Percentiles rank a stretch among this genome's conserved stretches.
phyloP scores from a whole-genome alignment of 331 rosid genomes.

The Rosa hybrid region DNA sequence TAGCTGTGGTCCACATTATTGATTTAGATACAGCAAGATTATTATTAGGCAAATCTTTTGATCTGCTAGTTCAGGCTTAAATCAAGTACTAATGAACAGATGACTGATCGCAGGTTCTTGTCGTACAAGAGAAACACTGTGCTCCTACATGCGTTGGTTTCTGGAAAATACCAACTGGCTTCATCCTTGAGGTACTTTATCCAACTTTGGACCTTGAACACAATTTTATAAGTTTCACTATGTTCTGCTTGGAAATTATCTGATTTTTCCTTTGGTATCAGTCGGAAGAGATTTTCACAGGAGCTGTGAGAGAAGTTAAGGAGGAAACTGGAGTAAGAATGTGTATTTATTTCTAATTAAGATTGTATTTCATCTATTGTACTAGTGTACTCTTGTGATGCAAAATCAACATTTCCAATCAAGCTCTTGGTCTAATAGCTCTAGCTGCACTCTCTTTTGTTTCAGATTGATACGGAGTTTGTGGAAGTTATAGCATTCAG shows the following conservation, averaged over 20 bases:
- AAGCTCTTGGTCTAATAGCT: conserved; percentile 27
- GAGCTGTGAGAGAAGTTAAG: conserved; percentile 93
- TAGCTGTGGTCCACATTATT: not conserved
- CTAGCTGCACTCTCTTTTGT: conserved; percentile 18
- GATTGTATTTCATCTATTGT: not conserved
- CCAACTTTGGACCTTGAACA: not conserved
- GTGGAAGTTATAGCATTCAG: conserved; percentile 92
- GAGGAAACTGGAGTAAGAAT: conserved; percentile 92
- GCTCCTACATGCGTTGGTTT: conserved; percentile 52
- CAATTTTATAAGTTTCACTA: not conserved
- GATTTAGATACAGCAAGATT: not conserved
- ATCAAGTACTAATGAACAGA: not conserved
- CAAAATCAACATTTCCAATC: not conserved
- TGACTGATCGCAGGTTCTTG: conserved; percentile 63
- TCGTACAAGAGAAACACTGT: conserved; percentile 88
- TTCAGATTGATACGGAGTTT: conserved; percentile 87
- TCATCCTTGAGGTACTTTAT: conserved; percentile 72
- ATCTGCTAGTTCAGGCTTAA: not conserved
- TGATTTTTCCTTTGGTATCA: conserved; percentile 30
- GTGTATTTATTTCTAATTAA: not conserved
- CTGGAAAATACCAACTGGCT: conserved; percentile 99
- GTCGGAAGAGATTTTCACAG: conserved; percentile 93
- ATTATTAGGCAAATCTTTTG: not conserved
- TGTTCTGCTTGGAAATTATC: conserved; percentile 5
- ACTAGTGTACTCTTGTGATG: not conserved